phyloP scores from a whole-genome alignment of 495 filamentous ascomycete genomes.

The Aspergillus mulundensis region DNA sequence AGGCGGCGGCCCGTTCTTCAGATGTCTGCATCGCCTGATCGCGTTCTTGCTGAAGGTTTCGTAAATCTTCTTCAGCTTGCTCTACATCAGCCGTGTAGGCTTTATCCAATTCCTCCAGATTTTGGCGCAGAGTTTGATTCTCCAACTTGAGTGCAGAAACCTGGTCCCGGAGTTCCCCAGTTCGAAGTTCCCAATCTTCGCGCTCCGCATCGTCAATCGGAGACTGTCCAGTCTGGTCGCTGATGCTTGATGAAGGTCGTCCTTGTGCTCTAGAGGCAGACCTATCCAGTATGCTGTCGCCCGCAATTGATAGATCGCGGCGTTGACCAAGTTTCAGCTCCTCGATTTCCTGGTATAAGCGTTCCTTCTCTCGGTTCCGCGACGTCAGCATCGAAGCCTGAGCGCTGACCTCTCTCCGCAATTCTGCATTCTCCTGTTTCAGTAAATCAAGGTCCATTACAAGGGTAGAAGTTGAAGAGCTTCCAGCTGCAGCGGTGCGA shows the following conservation, averaged over 20 bases:
- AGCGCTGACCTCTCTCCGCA: conserved; percentile 86
- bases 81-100: conserved; percentile 75
- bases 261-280: conserved; percentile 82
- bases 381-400: conserved; percentile 98
- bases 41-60: conserved; percentile 77
- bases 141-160: conserved; percentile 78
- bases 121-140: conserved; percentile 72
- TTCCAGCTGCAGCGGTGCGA: conserved; percentile 47
- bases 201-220: conserved; percentile 73
- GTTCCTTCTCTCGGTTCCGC: conserved; percentile 88
- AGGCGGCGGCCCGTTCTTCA: conserved; percentile 74
- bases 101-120: conserved; percentile 61
- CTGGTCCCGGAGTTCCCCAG: conserved; percentile 79
- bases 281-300: conserved; percentile 88
- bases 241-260: conserved; percentile 66
- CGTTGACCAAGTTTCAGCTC: conserved; percentile 85
- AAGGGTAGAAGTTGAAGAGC: conserved; percentile 58
- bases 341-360: conserved; percentile 94
- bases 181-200: conserved; percentile 78
- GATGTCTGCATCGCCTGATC: conserved; percentile 78
- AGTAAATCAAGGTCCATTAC: conserved; percentile 72
- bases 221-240: conserved; percentile 64
- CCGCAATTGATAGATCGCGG: conserved; percentile 65
- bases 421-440: conserved; percentile 86
- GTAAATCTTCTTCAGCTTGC: conserved; percentile 70